Evolutionary conservation across 345 rosid species (phyloP), one percentile per base, ranked within the genome.

Genomic region (Physaria fendleri): DNA sequence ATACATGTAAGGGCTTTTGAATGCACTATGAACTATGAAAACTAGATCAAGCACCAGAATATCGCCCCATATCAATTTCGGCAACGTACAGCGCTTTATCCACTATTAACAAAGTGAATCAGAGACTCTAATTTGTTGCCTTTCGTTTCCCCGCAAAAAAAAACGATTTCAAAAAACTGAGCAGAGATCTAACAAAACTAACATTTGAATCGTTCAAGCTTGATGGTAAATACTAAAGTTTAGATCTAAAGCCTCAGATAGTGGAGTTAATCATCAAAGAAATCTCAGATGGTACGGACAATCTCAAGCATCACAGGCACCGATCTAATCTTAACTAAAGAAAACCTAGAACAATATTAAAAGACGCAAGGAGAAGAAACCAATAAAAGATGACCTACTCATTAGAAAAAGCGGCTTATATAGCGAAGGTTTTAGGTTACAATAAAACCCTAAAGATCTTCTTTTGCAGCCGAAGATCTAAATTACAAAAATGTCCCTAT

Each of bases 111-210:
- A 8, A 57, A 69, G 81, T 73, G 82, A 59, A 70, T 59, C 80
- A 85, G 86, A 74, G 92, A 85, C 92, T 85, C 88, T 85, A 85
- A 77, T 69, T 77, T 76, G 56, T 82, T 85, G 88, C 92, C 92
- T 56, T 66, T 5, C 2, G 4, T 1, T 1, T 3, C 4, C n/a
- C n/a, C n/a, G n/a, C n/a, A n/a, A n/a, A n/a, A 3, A 8, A 6
- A n/a, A 20, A 4, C 2, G 6, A 45, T 16, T 21, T 5, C 5
- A 3, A 27, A 34, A 24, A 38, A 9, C 15, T n/a, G 0, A 2
- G 0, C 1, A 15, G 2, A 1, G 2, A 1, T 29, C 15, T 30
- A 5, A 5, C 2, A 14, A 7, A 58, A 22, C 3, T 2, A 11
- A 71, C 69, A 64, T 55, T 25, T 56, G 45, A 34, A 72, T 62